phyloP scores from a whole-genome alignment of 1,284 basidiomycete species.

The Heliocybe sulcata region DNA sequence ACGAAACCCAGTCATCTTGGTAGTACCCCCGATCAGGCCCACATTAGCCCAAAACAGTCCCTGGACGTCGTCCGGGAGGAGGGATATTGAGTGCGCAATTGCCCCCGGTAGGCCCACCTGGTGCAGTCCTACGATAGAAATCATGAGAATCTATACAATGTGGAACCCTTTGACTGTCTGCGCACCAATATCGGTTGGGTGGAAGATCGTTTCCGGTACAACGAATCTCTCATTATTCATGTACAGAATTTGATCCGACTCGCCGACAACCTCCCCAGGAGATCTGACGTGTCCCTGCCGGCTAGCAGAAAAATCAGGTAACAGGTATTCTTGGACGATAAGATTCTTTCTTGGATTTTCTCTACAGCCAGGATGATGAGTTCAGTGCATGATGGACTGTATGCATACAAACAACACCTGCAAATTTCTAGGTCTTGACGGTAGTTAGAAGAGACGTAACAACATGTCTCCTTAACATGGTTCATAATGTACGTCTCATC shows the following conservation, averaged over 20 bases:
- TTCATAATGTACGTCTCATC: constrained; percentile 93
- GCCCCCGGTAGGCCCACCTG: constrained; percentile 76
- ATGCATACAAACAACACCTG: constrained; percentile 46
- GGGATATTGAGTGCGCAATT: constrained; percentile 67
- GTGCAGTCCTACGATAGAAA: constrained; percentile 58
- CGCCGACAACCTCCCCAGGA: constrained; percentile 41
- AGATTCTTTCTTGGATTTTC: constrained; percentile 46
- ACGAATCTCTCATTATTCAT: constrained; percentile 90
- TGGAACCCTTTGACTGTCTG: background rate
- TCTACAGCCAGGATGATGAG: constrained; percentile 19
- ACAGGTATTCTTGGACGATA: constrained; percentile 82
- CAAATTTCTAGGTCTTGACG: constrained; percentile 69
- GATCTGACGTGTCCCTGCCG: constrained; percentile 61
- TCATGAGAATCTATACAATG: background rate
- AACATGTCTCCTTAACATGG: constrained; percentile 82
- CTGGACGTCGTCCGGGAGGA: constrained; percentile 70
- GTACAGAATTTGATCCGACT: constrained; percentile 73
- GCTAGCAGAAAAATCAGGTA: constrained; percentile 80
- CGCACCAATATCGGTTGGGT: constrained; percentile 82
- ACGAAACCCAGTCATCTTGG: constrained; percentile 69
- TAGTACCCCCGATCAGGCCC: constrained; percentile 80
- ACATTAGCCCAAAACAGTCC: constrained; percentile 96
- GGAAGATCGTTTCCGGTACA: constrained; percentile 86
- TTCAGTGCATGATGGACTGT: background rate
- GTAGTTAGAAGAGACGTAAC: constrained; percentile 80